Conservation (phyloP, 352 stramenopile species). For the Pythium brachiatum region DNA sequence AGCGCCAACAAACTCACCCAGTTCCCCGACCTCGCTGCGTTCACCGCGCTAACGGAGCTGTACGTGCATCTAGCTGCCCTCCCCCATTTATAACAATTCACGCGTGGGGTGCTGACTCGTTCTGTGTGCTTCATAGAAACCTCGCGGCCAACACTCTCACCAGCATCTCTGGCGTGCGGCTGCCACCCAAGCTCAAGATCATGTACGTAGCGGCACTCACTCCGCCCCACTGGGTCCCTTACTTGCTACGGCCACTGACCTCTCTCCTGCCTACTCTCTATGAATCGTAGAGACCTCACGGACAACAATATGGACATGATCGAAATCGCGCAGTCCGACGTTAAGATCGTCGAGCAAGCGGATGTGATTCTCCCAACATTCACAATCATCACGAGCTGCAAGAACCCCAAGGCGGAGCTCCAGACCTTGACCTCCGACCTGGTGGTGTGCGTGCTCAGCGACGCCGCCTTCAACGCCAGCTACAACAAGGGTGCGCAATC, state of each 20-base stretch:
- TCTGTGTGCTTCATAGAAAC: slow-evolving; percentile 36
- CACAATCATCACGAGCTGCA: slow-evolving; percentile 2
- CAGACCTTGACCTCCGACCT: slow-evolving; percentile 9
- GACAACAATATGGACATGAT: slow-evolving; percentile 8
- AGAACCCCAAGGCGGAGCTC: slow-evolving; percentile 7
- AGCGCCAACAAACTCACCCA: slow-evolving; percentile 54
- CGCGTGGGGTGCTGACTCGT: background rate
- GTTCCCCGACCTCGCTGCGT: slow-evolving; percentile 44
- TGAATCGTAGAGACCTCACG: slow-evolving; percentile 7
- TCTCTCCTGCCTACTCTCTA: background rate
- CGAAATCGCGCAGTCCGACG: slow-evolving; percentile 17
- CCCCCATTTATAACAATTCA: background rate
- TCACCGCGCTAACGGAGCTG: slow-evolving; percentile 52
- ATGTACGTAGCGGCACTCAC: slow-evolving; percentile 14
- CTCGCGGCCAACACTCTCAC: slow-evolving; percentile 58
- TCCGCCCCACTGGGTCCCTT: too few species aligned
- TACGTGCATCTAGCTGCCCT: slow-evolving; percentile 25
- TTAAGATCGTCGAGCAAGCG: slow-evolving; percentile 15
- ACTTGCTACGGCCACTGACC: too few species aligned
- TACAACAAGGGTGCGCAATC: background rate
- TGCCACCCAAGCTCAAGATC: slow-evolving; percentile 36
- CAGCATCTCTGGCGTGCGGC: slow-evolving; percentile 39
- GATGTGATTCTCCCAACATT: background rate
- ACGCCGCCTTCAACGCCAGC: background rate
- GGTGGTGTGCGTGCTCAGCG: slow-evolving; percentile 23